phyloP scores from a whole-genome alignment of 2,329 filamentous ascomycete species.

The Colletotrichum tanaceti region DNA sequence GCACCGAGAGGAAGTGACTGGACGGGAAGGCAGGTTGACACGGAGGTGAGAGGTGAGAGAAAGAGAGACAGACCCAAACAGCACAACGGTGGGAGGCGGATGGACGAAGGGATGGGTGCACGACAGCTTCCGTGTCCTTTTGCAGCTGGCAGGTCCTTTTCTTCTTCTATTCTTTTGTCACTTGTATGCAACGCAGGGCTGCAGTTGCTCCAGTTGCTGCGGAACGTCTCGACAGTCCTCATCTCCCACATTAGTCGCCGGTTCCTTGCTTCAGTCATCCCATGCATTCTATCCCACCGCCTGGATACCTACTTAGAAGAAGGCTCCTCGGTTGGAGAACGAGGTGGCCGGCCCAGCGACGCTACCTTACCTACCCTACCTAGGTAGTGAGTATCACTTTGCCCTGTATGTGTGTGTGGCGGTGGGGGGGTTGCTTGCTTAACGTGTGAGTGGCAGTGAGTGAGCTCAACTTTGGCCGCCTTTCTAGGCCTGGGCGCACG shows the following conservation, averaged over 20 bases:
- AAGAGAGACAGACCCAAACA: not conserved
- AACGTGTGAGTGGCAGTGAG: conserved; percentile 4
- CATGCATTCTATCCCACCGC: conserved; percentile 18
- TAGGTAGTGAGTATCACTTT: too few species aligned
- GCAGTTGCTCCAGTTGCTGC: conserved; percentile 21
- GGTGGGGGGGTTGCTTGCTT: conserved; percentile 4
- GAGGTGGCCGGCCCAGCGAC: not conserved
- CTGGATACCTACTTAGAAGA: not conserved
- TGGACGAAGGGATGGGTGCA: not conserved
- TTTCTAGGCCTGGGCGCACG: not conserved
- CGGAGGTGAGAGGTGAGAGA: conserved; percentile 1
- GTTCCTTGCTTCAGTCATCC: conserved; percentile 24
- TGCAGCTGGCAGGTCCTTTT: conserved; percentile 5
- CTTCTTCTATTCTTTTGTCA: conserved; percentile 4
- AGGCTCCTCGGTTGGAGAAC: conserved; percentile 4
- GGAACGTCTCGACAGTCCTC: conserved; percentile 26
- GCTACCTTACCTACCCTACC: not conserved
- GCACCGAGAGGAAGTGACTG: conserved; percentile 18
- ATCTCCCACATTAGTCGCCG: conserved; percentile 22
- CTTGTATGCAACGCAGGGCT: conserved; percentile 19
- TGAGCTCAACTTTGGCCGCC: not conserved
- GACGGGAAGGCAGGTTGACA: conserved; percentile 6
- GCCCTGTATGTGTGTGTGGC: not conserved
- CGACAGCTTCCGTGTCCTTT: not conserved
- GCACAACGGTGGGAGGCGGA: too few species aligned